Evolutionary conservation across 305 asterid genomes (phyloP).

Genomic region (Lippia alba): DNA sequence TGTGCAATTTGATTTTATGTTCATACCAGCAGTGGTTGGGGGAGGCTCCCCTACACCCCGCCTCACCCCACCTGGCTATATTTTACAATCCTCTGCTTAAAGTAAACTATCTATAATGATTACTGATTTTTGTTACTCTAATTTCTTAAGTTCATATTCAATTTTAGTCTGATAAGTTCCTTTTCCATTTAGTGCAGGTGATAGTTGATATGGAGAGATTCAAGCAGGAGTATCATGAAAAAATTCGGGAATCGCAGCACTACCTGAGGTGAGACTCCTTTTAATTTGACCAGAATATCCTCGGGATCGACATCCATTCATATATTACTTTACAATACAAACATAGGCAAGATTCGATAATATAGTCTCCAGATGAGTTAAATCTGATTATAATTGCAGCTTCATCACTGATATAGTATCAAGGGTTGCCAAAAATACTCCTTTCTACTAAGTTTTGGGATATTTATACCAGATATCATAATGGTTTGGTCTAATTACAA

Average conservation of each 20-base stretch:
- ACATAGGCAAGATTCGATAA: neutral
- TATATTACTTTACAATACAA: conserved; percentile 19
- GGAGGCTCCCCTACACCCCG: no score
- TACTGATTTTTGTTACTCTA: neutral
- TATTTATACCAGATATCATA: no score
- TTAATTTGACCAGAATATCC: conserved; percentile 27
- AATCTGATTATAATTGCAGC: no score
- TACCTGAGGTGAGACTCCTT: conserved; percentile 66
- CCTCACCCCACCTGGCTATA: no score
- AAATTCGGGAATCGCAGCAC: conserved; percentile 64
- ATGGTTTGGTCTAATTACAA: no score
- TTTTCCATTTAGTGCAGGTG: conserved; percentile 61
- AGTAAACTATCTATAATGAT: conserved; percentile 16
- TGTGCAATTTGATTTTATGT: conserved; percentile 25
- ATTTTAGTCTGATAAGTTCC: conserved; percentile 24
- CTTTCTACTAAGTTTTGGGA: no score
- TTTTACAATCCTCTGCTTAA: conserved; percentile 21
- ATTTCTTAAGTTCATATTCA: conserved; percentile 29
- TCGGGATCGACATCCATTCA: conserved; percentile 12
- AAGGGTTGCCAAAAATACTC: no score
- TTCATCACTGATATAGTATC: no score
- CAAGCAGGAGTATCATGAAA: conserved; percentile 77
- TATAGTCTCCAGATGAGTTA: neutral
- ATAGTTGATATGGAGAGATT: conserved; percentile 97
- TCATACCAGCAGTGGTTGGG: conserved; percentile 18